Conservation (phyloP, 2,329 filamentous ascomycete species). For the Hysterium pulicare region DNA sequence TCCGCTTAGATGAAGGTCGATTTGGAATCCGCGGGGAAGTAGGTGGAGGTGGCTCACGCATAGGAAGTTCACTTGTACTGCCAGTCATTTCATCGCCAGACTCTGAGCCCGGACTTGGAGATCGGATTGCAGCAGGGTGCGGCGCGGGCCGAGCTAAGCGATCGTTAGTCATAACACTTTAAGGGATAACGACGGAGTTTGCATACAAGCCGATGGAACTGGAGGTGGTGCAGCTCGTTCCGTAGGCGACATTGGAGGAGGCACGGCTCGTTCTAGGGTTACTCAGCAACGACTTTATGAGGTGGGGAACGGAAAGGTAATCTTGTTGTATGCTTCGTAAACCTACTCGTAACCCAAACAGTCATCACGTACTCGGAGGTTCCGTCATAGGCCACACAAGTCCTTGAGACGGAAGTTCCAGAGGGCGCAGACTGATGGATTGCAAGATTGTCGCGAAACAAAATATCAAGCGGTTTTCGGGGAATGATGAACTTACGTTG, state of each 20-base stretch:
- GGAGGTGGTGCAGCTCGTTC: conserved; percentile 30
- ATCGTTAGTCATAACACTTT: too few species aligned
- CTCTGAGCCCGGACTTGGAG: conserved; percentile 74
- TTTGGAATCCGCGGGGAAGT: conserved; percentile 28
- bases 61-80: conserved; percentile 23
- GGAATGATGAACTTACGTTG: conserved; percentile 50
- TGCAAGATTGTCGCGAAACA: conserved; percentile 16
- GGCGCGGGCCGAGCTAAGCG: conserved; percentile 61
- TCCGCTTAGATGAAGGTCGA: conserved; percentile 33
- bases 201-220: conserved; percentile 35
- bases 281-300: conserved; percentile 16
- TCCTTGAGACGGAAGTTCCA: conserved; percentile 29
- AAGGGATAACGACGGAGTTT: not conserved
- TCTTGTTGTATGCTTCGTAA: not conserved
- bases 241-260: conserved; percentile 21
- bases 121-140: conserved; percentile 54
- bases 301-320: not conserved
- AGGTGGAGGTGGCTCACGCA: conserved; percentile 33
- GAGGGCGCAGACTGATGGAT: conserved; percentile 23
- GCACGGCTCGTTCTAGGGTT: conserved; percentile 40
- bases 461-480: conserved; percentile 29
- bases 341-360: conserved; percentile 39
- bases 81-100: conserved; percentile 76
- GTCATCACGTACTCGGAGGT: conserved; percentile 36
- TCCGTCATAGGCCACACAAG: conserved; percentile 30